phyloP scores from a whole-genome alignment of 2,329 filamentous ascomycete species.

The Colletotrichum nymphaeae region DNA sequence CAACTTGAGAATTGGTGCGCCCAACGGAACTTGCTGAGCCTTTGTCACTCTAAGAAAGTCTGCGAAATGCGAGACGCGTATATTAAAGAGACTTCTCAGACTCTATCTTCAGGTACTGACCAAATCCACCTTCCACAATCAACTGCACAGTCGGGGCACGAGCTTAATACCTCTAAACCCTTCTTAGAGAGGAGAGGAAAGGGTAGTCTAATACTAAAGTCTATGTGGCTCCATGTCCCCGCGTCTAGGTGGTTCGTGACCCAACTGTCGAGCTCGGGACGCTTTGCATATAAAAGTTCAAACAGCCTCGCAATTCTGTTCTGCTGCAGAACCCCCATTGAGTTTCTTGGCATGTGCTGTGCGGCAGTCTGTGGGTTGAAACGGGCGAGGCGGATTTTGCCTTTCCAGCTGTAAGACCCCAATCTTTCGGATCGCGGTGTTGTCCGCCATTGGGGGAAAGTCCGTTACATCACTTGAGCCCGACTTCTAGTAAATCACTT shows the following conservation, averaged over 20 bases:
- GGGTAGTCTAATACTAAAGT: background rate
- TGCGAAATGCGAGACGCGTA: too few relatives aligned
- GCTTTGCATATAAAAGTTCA: conserved; percentile 12
- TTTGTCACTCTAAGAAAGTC: too few relatives aligned
- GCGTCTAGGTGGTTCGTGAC: background rate
- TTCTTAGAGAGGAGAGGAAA: background rate
- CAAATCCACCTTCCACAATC: too few relatives aligned
- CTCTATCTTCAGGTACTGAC: too few relatives aligned
- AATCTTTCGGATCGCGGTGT: background rate
- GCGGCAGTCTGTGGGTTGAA: conserved; percentile 15
- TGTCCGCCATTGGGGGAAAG: background rate
- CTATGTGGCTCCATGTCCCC: background rate
- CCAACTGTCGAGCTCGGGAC: conserved; percentile 1
- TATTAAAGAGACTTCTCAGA: too few relatives aligned
- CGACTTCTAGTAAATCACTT: background rate
- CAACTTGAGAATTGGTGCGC: too few relatives aligned
- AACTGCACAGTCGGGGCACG: too few relatives aligned
- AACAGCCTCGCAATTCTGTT: conserved; percentile 6
- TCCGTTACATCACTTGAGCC: too few relatives aligned
- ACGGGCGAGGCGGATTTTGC: background rate
- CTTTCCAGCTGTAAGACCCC: too few relatives aligned
- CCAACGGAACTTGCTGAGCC: too few relatives aligned
- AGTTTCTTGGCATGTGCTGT: conserved; percentile 11
- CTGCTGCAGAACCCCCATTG: background rate
- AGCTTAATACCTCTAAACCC: too few relatives aligned